A percentile compares a stretch with the other conserved stretches of the same genome.
Evolutionary conservation across 495 filamentous ascomycete species (phyloP).

Genomic region (Chaetomium tenue): DNA sequence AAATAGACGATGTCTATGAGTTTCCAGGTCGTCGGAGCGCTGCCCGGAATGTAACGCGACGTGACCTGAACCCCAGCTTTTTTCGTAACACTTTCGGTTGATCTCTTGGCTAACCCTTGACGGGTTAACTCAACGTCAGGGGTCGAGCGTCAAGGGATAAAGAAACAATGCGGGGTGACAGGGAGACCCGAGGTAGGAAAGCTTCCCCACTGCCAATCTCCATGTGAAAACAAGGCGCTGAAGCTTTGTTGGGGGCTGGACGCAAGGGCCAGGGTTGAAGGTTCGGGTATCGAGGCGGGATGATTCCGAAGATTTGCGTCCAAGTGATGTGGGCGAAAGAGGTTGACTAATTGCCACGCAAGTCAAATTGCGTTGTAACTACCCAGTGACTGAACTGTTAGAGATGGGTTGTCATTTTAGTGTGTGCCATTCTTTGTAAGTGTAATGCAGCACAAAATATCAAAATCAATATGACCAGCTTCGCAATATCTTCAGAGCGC

Average conservation of each 20-base stretch:
- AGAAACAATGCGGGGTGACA: background rate
- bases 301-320: background rate
- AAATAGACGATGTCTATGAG: no score
- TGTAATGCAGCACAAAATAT: no score
- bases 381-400: no score
- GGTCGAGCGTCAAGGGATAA: background rate
- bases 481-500: no score
- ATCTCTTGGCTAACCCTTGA: background rate
- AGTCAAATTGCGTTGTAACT: no score
- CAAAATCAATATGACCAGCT: no score
- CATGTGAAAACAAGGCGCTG: constrained; percentile 1
- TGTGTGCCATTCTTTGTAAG: no score
- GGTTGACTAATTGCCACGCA: no score
- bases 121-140: background rate
- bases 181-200: constrained; percentile 9
- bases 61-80: background rate
- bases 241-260: background rate
- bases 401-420: no score
- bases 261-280: background rate
- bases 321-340: no score
- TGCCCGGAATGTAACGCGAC: background rate
- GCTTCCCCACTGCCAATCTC: background rate
- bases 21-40: no score
- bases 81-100: background rate
- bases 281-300: background rate